A percentile compares a stretch with the other conserved stretches of the same genome.
phyloP scores from a whole-genome alignment of 148 eudicot species.

The Polygonum maritimum region DNA sequence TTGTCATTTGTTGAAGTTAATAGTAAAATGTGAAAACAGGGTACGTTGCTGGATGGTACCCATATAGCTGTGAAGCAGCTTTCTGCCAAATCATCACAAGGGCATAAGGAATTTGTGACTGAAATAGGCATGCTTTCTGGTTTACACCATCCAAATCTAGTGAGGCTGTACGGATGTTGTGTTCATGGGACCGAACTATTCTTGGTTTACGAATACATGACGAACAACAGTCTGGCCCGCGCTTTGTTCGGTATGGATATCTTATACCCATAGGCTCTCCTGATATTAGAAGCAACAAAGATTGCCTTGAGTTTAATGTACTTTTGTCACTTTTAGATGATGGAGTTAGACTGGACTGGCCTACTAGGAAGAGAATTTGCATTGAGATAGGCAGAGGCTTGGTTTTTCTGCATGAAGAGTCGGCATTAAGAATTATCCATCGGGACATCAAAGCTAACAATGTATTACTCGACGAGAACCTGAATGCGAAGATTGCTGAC shows the following conservation, averaged over 20 bases:
- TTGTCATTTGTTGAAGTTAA: too few species aligned
- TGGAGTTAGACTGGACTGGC: constrained; percentile 27
- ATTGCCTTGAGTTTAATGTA: neutral
- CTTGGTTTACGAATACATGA: constrained; percentile 42
- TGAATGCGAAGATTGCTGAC: constrained; percentile 38
- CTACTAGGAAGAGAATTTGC: constrained; percentile 31
- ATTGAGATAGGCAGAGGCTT: constrained; percentile 37
- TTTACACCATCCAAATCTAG: constrained; percentile 40
- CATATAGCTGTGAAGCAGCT: constrained; percentile 47
- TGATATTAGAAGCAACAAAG: neutral
- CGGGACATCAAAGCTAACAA: constrained; percentile 40
- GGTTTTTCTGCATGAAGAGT: constrained; percentile 39
- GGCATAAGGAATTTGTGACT: constrained; percentile 35
- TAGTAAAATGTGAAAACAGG: constrained; percentile 18
- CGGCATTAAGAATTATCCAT: constrained; percentile 33
- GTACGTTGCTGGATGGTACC: constrained; percentile 31
- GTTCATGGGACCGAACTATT: constrained; percentile 25
- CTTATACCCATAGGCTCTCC: neutral
- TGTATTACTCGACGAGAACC: constrained; percentile 29
- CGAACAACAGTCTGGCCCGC: constrained; percentile 28
- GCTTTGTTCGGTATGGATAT: constrained; percentile 31
- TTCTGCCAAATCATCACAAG: constrained; percentile 37
- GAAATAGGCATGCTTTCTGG: constrained; percentile 45
- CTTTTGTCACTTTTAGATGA: neutral
- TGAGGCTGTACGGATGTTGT: constrained; percentile 39